Conservation (phyloP, 108 stramenopile species). For the Epipyxis sp. region DNA sequence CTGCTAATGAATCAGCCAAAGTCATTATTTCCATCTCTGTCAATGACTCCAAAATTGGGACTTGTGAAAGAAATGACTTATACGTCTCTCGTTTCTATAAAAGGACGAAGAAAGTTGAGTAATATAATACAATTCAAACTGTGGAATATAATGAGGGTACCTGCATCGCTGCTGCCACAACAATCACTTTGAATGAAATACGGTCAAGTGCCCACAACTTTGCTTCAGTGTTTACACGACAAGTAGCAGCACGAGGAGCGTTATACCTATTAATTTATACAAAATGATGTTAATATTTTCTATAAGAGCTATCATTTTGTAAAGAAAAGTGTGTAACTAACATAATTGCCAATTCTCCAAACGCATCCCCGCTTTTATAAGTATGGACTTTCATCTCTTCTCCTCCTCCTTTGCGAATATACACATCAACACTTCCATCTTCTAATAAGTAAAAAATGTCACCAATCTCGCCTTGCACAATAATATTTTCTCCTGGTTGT, state of each 20-base stretch:
- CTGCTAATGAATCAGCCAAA: slow-evolving; percentile 57
- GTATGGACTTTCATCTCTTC: slow-evolving; percentile 44
- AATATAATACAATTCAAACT: no score
- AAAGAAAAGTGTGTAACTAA: no score
- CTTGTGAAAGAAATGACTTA: slow-evolving; percentile 8
- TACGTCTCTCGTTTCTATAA: slow-evolving; percentile 24
- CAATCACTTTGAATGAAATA: slow-evolving; percentile 52
- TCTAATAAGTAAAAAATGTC: slow-evolving; percentile 64
- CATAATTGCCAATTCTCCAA: slow-evolving; percentile 63
- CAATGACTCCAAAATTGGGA: slow-evolving; percentile 52
- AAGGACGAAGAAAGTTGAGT: no score
- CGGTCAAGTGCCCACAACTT: slow-evolving; percentile 58
- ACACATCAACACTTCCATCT: slow-evolving; percentile 52
- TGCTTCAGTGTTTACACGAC: slow-evolving; percentile 40
- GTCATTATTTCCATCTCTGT: slow-evolving; percentile 59
- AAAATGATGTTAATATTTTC: no score
- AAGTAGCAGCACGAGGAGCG: slow-evolving; percentile 55
- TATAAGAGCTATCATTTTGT: no score
- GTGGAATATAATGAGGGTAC: no score
- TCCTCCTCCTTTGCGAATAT: slow-evolving; percentile 41
- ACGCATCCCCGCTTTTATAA: slow-evolving; percentile 44
- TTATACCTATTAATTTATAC: no score
- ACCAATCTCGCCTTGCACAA: slow-evolving; percentile 51
- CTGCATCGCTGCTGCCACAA: slow-evolving; percentile 32
- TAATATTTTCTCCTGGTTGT: slow-evolving; percentile 9